Base-by-base conservation (phyloP, 768 basidiomycete species). In the Gloeopeniophorella convolvens region DNA sequence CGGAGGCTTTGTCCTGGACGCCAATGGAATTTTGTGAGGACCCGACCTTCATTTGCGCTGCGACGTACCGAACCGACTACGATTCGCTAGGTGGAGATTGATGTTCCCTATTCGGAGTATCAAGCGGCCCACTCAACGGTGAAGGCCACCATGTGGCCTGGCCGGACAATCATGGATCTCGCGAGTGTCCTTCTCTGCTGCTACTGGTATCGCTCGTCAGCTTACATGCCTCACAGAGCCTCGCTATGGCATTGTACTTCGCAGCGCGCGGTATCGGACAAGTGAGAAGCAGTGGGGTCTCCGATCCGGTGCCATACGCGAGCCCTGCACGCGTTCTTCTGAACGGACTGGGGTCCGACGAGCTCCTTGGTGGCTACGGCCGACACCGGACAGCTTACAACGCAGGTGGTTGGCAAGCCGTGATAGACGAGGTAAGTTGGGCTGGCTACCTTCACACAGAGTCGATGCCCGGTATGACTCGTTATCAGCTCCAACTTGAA, bases 341-440 rank as follows among this genome's bases (percentile, higher is more conserved):
- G 21, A 94, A 82, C 55, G 96, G 96, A 1, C 71, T 99, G 6
- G 96, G 96, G 0, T 89, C 96, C 1, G 96, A 99, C 62, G 96
- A 99, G 63, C 73, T 97, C 33, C 72, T 99, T 4, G 96, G 93
- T 3, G 96, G 96, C 1, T 99, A 99, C 65, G 78, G 88, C 3
- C 75, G 96, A 50, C 93, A 97, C 69, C 78, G 90, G 7, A 78
- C 80, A 9, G 87, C 82, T 1, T 98, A 79, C 63, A 72, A 68
- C 5, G 59, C 65, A 6, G 77, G 74, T 16, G 80, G 87, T 10
- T 95, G 91, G 91, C 60, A 72, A 55, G 84, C 79, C 8, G 77
- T 91, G 35, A 75, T 94, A 43, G 74, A 83, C 27, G 93, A 96
- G 77, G 93, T 92, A 55, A 51, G 65, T 26, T 9, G 3, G 23